phyloP scores from a whole-genome alignment of 1,139 yeast genomes.

The Yamadazyma buinensis region DNA sequence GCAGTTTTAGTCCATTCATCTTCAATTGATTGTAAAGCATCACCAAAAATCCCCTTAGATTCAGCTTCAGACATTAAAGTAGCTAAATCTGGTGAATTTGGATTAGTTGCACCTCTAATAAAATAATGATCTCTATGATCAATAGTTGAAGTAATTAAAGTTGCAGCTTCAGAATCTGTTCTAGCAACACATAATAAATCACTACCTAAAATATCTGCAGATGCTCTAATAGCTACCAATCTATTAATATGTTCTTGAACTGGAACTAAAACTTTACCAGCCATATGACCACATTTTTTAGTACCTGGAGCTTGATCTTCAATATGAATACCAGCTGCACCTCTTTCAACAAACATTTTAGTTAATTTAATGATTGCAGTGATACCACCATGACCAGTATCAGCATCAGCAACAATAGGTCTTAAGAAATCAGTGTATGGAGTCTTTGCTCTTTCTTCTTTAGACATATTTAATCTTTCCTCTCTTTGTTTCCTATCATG shows the following conservation, averaged over 20 bases:
- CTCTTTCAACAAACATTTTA: slow-evolving; percentile 94
- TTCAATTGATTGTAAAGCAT: slow-evolving; percentile 68
- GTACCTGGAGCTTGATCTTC: slow-evolving; percentile 99
- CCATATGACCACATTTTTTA: slow-evolving; percentile 98
- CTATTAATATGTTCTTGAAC: slow-evolving; percentile 96
- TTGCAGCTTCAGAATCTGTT: slow-evolving; percentile 97
- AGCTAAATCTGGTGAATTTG: slow-evolving; percentile 69
- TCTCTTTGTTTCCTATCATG: slow-evolving; percentile 96
- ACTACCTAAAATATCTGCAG: slow-evolving; percentile 90
- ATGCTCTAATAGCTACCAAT: slow-evolving; percentile 88
- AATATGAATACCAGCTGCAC: slow-evolving; percentile 98
- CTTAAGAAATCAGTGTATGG: slow-evolving; percentile 79
- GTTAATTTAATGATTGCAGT: slow-evolving; percentile 95
- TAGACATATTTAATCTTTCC: slow-evolving; percentile 63
- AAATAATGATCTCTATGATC: slow-evolving; percentile 95
- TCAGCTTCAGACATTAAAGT: slow-evolving; percentile 83
- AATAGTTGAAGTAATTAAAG: slow-evolving; percentile 87
- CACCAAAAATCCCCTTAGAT: slow-evolving; percentile 66
- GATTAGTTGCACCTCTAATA: slow-evolving; percentile 87
- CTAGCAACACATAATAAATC: slow-evolving; percentile 88
- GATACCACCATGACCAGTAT: slow-evolving; percentile 98
- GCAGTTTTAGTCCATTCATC: slow-evolving; percentile 81
- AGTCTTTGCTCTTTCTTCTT: slow-evolving; percentile 59
- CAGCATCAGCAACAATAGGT: slow-evolving; percentile 96
- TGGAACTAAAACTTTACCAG: slow-evolving; percentile 96